These are phyloP conservation scores for Cytospora piceae DNA, from an alignment of 2,329 filamentous ascomycete species.

Conservation along the genomic window DNA sequence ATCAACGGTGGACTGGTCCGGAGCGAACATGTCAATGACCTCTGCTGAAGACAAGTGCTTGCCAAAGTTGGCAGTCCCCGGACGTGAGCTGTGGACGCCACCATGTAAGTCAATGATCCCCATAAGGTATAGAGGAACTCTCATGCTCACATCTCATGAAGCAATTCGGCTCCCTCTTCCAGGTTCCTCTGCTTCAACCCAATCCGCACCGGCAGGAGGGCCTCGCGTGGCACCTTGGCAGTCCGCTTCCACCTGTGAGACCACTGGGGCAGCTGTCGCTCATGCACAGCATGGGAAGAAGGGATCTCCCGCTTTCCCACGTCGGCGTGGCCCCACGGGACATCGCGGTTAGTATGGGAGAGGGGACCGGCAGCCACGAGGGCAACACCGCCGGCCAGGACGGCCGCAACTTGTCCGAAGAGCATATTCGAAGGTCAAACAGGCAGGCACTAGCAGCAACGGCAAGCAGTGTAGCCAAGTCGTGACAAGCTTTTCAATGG, in stretches of 20 bases:
- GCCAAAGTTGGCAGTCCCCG: conserved; percentile 43
- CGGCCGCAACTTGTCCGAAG: conserved; percentile 12
- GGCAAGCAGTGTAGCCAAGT: not conserved
- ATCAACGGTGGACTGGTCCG: conserved; percentile 39
- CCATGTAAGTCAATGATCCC: not conserved
- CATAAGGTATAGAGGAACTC: not conserved
- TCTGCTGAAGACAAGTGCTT: conserved; percentile 44
- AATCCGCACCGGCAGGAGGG: conserved; percentile 40
- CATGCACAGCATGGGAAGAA: conserved; percentile 36
- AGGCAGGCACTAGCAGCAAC: not conserved
- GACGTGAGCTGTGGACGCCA: conserved; percentile 40
- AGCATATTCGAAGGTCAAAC: conserved; percentile 4
- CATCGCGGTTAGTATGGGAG: conserved; percentile 16
- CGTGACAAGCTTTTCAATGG: not conserved
- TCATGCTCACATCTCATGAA: conserved; percentile 39
- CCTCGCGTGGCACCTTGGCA: conserved; percentile 33
- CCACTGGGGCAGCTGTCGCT: conserved; percentile 36
- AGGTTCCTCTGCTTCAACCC: conserved; percentile 39
- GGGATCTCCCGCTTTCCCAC: conserved; percentile 26
- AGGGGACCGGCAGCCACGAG: conserved; percentile 13
- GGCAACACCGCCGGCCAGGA: conserved; percentile 19
- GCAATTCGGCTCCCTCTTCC: conserved; percentile 37
- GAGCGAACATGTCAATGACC: conserved; percentile 45
- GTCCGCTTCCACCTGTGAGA: conserved; percentile 36
- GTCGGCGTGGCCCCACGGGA: not conserved